Base-by-base conservation (phyloP, 2,329 filamentous ascomycete species). In the Fusarium sp. region DNA sequence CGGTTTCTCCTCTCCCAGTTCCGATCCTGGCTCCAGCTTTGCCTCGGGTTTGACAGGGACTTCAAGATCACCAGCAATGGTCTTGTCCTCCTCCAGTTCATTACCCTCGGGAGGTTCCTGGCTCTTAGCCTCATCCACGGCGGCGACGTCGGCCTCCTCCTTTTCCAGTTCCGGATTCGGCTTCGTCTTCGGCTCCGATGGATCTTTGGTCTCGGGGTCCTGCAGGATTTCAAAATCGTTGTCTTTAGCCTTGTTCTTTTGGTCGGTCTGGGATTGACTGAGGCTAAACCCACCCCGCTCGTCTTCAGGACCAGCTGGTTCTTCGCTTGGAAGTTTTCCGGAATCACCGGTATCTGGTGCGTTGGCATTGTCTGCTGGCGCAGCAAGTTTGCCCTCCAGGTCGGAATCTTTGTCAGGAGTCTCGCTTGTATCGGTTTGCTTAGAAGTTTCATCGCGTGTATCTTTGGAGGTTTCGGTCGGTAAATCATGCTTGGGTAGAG, bases 241-340 rank as follows among this genome's bases (percentile, higher is more conserved):
- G 64, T 75, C 66, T 70, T 77, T 76, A 74, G 74, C 67, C 65
- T 73, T 74, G 53, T 77, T 77, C 59, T 78, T 75, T 59, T 78
- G 76, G 58, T 76, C 72, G 59, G 75, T 76, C 60, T 76, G 72
- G 51, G 74, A 71, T 56, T 62, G 64, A 58, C 72, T 74, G 40
- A 67, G 67, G 69, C 67, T 73, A 49, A 72, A 73, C 66, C 72
- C 71, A 74, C 69, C 72, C 69, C 65, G 69, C 56, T 74, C 72
- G 67, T 75, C 72, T 70, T 75, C 68, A 67, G 73, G 69, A 71
- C 64, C 65, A 61, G 65, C 64, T 61, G 62, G 59, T 56, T 71
- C 69, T 63, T 72, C 66, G 54, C 57, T 71, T 44, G 68, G 59
- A 63, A 50, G 56, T 43, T 71, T 46, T 61, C 71, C 68, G 57